phyloP scores from a whole-genome alignment of 371 early-diverging fungal genomes.

The Mortierella sp. region DNA sequence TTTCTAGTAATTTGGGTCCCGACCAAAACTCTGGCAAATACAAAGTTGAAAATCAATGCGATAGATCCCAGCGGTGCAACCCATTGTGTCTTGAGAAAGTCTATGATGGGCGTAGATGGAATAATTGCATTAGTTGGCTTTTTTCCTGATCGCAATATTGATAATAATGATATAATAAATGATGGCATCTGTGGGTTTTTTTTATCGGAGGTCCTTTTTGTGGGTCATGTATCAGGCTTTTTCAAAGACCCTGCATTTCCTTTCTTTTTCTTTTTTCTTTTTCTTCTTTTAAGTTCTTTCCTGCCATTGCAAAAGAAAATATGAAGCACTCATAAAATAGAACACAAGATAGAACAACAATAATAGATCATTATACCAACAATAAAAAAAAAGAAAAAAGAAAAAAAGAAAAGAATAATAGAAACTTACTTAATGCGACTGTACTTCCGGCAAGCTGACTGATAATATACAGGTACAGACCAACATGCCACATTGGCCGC shows the following conservation, averaged over 20 bases:
- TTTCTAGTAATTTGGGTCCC: slow-evolving; percentile 73
- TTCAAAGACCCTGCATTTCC: neutral
- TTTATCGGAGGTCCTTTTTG: neutral
- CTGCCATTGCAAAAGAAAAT: neutral
- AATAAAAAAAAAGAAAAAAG: slow-evolving; percentile 2
- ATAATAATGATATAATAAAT: too few species aligned
- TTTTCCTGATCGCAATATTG: too few species aligned
- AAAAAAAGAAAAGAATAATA: neutral
- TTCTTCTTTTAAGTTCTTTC: neutral
- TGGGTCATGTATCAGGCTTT: too few species aligned
- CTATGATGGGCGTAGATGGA: slow-evolving; percentile 40
- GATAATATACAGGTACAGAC: slow-evolving; percentile 72
- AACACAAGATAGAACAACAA: neutral
- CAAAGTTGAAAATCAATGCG: slow-evolving; percentile 78
- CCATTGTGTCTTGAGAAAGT: slow-evolving; percentile 82
- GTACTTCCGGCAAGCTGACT: slow-evolving; percentile 77
- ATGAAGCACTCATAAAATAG: neutral
- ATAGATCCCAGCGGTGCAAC: slow-evolving; percentile 80
- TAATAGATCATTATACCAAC: neutral
- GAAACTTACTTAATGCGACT: slow-evolving; percentile 72
- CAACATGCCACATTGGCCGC: slow-evolving; percentile 77
- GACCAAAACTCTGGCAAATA: slow-evolving; percentile 78
- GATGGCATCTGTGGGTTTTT: neutral
- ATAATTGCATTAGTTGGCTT: too few species aligned
- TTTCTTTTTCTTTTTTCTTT: neutral